Percentiles rank a stretch among this genome's conserved stretches.
Evolutionary conservation across 1,284 basidiomycete species (phyloP).

Genomic region (Macrocystidia cucumis): DNA sequence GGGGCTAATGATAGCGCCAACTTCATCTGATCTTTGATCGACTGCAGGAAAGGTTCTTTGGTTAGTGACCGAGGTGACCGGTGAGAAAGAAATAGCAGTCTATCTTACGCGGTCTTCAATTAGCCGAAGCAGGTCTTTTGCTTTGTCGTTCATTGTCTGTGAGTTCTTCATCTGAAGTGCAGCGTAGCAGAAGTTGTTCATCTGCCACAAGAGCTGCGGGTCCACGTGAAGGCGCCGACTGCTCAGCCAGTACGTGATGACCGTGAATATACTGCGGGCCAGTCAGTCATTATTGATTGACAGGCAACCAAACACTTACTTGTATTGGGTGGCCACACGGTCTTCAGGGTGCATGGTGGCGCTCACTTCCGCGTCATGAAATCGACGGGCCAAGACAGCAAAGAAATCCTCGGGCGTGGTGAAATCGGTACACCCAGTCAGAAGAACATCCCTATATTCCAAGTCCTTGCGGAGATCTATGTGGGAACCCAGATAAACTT

Average conservation of each 20-base stretch:
- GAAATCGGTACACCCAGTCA: conserved; percentile 31
- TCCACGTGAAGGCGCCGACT: conserved; percentile 20
- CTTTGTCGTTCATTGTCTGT: conserved; percentile 22
- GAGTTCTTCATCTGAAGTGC: conserved; percentile 20
- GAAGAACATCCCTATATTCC: conserved; percentile 28
- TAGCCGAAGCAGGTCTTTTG: conserved; percentile 19
- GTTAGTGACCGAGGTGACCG: too few species aligned
- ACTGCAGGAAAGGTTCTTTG: conserved; percentile 6
- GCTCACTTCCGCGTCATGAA: conserved; percentile 22
- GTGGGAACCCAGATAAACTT: too few species aligned
- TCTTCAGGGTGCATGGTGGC: conserved; percentile 15
- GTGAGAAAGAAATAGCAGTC: neutral
- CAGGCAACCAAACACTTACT: conserved; percentile 16
- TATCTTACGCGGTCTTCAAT: conserved; percentile 14
- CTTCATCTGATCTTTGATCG: conserved; percentile 8
- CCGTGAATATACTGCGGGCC: conserved; percentile 22
- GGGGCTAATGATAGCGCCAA: conserved; percentile 13
- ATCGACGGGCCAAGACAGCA: conserved; percentile 22
- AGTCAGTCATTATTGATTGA: neutral
- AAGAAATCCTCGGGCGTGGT: conserved; percentile 30
- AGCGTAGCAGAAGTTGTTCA: conserved; percentile 24
- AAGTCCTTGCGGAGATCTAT: conserved; percentile 23
- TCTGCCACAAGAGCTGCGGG: conserved; percentile 22
- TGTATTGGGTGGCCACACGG: conserved; percentile 22
- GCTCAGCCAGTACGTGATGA: conserved; percentile 29